Base-by-base conservation (phyloP, 2,329 filamentous ascomycete genomes). In the Phyllosticta capitalensis region DNA sequence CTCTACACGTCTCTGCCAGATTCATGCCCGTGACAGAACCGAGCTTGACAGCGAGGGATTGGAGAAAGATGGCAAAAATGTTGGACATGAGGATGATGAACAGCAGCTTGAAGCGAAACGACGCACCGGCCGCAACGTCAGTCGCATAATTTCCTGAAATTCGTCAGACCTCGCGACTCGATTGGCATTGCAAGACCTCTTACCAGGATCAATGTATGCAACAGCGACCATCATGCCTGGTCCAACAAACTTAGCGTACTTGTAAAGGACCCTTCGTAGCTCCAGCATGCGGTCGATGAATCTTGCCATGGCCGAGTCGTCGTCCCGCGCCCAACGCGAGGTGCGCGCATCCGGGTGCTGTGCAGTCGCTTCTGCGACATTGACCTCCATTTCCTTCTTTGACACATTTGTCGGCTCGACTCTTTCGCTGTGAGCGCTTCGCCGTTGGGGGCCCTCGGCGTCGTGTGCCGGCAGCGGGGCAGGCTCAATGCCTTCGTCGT, bases 31-130 rank as follows among this genome's bases (percentile, higher is more conserved):
- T 79, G 54, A 80, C 75, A 3, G 75, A 74, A 30, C 77, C 80
- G 49, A 83, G 71, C 65, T 82, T 82, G 69, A 87, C 83, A 66
- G 82, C 82, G 1, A 89, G 78, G 20, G 80, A 83, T 69, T 89
- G 86, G 20, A 89, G 76, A 64, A 88, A 82, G 58, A 89, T 87
- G 64, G 86, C 86, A 66, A 89, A 86, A 55, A 88, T 65, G 68
- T 89, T 89, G 70, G 83, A 83, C 65, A 88, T 75, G 9, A 89
- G 75, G 51, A 89, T 81, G 64, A 89, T 77, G 73, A 88, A 89
- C 2, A 89, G 78, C 33, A 89, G 77, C 49, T 76, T 78, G 74
- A 84, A 89, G 59, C 79, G 79, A 69, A 85, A 88, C 0, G 80
- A 78, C 4, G 86, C 83, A 57, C 86, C 86, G 52, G 86, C 86